Conservation (phyloP, 2,329 filamentous ascomycete genomes). For the Pezicula rhizophila region DNA sequence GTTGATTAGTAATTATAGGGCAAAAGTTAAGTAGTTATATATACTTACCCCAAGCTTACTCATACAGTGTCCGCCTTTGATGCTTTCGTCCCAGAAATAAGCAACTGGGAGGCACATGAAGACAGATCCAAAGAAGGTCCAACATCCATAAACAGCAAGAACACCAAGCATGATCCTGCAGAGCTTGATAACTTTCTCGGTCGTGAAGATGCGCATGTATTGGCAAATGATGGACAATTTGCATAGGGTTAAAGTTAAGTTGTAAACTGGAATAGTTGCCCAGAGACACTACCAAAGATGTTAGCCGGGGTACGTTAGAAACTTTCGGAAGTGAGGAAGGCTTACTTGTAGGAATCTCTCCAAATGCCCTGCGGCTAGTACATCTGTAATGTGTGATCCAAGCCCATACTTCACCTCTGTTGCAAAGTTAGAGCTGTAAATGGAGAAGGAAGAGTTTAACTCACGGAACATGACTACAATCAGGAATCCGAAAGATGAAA, state of each 20-base stretch:
- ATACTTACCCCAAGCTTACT: not conserved
- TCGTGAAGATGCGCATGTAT: slow-evolving; percentile 23
- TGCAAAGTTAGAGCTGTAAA: not conserved
- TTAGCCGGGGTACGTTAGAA: not conserved
- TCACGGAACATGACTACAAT: not conserved
- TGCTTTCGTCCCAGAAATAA: slow-evolving; percentile 2
- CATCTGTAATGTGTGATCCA: not conserved
- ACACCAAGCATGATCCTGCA: slow-evolving; percentile 16
- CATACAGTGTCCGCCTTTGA: not conserved
- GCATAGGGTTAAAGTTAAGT: slow-evolving; percentile 18
- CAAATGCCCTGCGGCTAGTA: not conserved
- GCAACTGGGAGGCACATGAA: slow-evolving; percentile 22
- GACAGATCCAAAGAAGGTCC: slow-evolving; percentile 20
- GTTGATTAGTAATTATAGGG: no score
- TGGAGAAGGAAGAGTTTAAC: not conserved
- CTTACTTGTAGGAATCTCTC: not conserved
- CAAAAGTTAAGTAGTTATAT: no score
- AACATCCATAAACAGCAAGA: slow-evolving; percentile 20
- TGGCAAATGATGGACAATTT: slow-evolving; percentile 26
- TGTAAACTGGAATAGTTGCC: slow-evolving; percentile 22
- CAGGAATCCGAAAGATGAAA: not conserved
- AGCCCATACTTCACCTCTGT: not conserved
- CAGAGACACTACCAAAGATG: slow-evolving; percentile 14
- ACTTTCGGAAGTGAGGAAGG: not conserved
- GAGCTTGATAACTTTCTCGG: slow-evolving; percentile 14